These are phyloP conservation scores for Botrytis aclada DNA, from an alignment of 2,329 filamentous ascomycete species.

Conservation along the genomic window DNA sequence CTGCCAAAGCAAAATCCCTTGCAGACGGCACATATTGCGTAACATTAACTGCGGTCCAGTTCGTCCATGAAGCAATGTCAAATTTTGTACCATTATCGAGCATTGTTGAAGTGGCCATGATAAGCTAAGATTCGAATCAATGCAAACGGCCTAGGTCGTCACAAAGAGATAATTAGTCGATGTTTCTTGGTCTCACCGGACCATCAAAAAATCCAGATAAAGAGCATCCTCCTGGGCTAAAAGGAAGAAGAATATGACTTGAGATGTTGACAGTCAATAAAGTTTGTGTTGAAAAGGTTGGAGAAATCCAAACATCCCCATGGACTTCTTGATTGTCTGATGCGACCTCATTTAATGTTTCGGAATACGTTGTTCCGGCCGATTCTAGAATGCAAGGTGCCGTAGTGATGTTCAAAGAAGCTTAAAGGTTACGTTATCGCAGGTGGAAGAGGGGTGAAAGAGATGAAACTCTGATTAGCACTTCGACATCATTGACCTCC, in stretches of 20 bases:
- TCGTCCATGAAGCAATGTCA: constrained; percentile 53
- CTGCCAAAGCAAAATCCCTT: constrained; percentile 65
- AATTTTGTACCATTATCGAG: constrained; percentile 36
- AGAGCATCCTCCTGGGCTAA: constrained; percentile 10
- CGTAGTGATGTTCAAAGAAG: neutral
- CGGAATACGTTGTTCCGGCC: constrained; percentile 8
- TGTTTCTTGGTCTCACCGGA: constrained; percentile 16
- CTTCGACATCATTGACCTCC: neutral
- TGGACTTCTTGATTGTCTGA: neutral
- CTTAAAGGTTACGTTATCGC: neutral
- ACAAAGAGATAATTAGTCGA: constrained; percentile 17
- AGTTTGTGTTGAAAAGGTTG: neutral
- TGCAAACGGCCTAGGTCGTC: constrained; percentile 11
- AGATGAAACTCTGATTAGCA: neutral
- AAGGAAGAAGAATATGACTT: neutral
- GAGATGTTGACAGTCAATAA: neutral
- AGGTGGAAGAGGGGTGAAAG: neutral
- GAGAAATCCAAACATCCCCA: neutral
- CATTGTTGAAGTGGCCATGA: constrained; percentile 29
- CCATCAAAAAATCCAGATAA: constrained; percentile 14
- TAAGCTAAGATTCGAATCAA: neutral
- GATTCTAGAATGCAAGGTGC: neutral
- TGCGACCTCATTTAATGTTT: neutral
- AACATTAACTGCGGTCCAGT: constrained; percentile 49
- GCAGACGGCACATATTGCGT: constrained; percentile 61